Evolutionary conservation across 129 eudicot species (phyloP), one percentile per base, ranked within the genome.

Genomic region (Kitagawia praeruptora): DNA sequence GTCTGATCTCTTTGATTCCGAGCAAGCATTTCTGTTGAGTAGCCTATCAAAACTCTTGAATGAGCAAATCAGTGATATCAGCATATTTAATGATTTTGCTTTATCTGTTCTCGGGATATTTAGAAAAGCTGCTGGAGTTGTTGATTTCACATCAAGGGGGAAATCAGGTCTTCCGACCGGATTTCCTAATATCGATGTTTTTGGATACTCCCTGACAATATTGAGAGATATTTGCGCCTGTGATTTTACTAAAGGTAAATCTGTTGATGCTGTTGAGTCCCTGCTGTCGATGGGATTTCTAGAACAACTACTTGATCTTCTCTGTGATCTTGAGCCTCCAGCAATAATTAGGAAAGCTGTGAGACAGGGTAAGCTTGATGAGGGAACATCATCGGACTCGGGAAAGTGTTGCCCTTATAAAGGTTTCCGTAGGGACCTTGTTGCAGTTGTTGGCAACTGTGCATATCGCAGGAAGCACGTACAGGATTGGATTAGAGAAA

Each of bases 381-480:
- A 86, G 67, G 81, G 85, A 27, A 70, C 46, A 75, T 76, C 82
- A 6, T 75, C 87, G 25, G 18, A 15, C 13, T 25, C 79, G 2
- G 84, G 82, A 48, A 93, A 89, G 70, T 23, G 75, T 44, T 89
- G 92, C 64, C 97, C 93, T 19, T 94, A 94, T 84, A 88, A 86
- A 85, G 98, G 98, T 27, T 94, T 89, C 28, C 89, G 97, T 13
- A 85, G 90, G 72, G 98, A 94, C 80, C 75, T 94, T 54, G 93
- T 94, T 77, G 90, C 91, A 6, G 82, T 89, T 31, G 83, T 94
- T 49, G 97, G 97, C 48, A 94, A 94, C 56, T 94, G 91, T 79
- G 80, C 87, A 39, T 94, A 87, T 41, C 81, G 78, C 75, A 85
- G 88, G 87, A 90, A 83, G 85, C 77, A 38, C 19, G 92, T 85